Evolutionary conservation across 1,284 basidiomycete species (phyloP), one percentile per base, ranked within the genome.

Genomic region (Puccinia hordei): DNA sequence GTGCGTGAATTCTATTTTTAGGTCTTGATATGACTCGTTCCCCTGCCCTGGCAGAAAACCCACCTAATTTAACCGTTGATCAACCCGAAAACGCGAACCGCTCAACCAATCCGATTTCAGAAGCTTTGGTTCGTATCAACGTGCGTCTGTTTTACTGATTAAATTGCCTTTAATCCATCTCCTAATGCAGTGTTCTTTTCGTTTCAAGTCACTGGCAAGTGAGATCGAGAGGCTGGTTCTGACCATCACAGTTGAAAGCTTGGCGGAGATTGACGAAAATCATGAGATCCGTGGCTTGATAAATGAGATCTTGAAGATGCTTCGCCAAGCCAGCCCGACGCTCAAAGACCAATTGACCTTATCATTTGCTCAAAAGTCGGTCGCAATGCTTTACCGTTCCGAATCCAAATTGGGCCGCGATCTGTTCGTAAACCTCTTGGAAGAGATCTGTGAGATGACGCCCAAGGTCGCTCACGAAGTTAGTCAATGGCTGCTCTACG

Each of bases 401-500:
- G 41, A 63, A 15, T 46, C 90, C 2, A 65, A 65, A 27, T 88
- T 98, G 65, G 94, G 92, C 0, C 90, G 95, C 73, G 94, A 97
- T 85, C 91, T 96, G 33, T 98, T 95, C 86, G 93, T 94, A 46
- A 90, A 91, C 51, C 87, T 99, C 69, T 88, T 99, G 30, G 93
- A 96, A 82, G 91, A 93, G 82, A 88, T 99, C 30, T 99, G 97
- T 86, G 90, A 91, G 82, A 88, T 91, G 38, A 96, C 94, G 82
- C 90, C 93, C 83, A 94, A 97, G 84, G 95, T 98, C 63, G 93
- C 93, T 27, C 94, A 94, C 86, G 97, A 99, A 87, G 97, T 96
- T 12, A 93, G 95, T 80, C 94, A 92, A 17, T 99, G 97, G 97
- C 88, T 99, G 73, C 88, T 98, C 71, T 98, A 95, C 85, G 93